Conservation (phyloP, 2,329 filamentous ascomycete species). For the Cercospora sp. region DNA sequence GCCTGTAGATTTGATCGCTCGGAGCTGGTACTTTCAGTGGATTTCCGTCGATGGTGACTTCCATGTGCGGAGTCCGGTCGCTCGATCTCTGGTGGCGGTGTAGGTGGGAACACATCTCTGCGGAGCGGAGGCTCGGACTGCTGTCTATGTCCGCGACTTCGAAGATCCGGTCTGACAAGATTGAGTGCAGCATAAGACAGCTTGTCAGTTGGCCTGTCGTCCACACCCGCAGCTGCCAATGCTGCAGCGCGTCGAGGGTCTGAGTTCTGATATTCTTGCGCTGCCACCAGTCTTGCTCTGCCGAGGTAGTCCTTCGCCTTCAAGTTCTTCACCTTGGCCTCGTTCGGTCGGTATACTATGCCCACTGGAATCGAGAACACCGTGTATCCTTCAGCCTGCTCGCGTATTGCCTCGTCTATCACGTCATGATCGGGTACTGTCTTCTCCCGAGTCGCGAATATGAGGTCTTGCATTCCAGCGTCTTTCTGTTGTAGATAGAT, state of each 20-base stretch:
- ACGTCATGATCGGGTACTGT: constrained; percentile 95
- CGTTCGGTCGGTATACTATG: constrained; percentile 91
- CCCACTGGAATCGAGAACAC: constrained; percentile 98
- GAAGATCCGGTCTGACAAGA: constrained; percentile 81
- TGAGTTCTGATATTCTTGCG: constrained; percentile 43
- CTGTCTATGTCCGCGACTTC: constrained; percentile 68
- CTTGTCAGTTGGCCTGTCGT: constrained; percentile 79
- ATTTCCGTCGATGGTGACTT: constrained; percentile 30
- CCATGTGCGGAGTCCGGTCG: constrained; percentile 32
- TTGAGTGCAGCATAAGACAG: constrained; percentile 92
- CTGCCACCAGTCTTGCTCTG: constrained; percentile 86
- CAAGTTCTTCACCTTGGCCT: constrained; percentile 96
- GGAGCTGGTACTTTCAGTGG: constrained; percentile 51
- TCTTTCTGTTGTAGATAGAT: constrained; percentile 94
- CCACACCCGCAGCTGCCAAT: constrained; percentile 57
- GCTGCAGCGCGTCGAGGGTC: constrained; percentile 37
- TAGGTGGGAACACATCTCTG: constrained; percentile 90
- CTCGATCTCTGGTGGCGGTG: constrained; percentile 90
- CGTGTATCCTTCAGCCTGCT: constrained; percentile 95
- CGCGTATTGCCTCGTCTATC: constrained; percentile 93
- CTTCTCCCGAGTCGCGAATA: constrained; percentile 91
- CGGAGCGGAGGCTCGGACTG: constrained; percentile 80
- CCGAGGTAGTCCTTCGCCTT: constrained; percentile 98
- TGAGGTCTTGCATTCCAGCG: constrained; percentile 84
- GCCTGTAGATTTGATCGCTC: constrained; percentile 36